Evolutionary conservation across 169 alveolate species (phyloP), one percentile per base, ranked within the genome.

Genomic region (Eimeria sp.): DNA sequence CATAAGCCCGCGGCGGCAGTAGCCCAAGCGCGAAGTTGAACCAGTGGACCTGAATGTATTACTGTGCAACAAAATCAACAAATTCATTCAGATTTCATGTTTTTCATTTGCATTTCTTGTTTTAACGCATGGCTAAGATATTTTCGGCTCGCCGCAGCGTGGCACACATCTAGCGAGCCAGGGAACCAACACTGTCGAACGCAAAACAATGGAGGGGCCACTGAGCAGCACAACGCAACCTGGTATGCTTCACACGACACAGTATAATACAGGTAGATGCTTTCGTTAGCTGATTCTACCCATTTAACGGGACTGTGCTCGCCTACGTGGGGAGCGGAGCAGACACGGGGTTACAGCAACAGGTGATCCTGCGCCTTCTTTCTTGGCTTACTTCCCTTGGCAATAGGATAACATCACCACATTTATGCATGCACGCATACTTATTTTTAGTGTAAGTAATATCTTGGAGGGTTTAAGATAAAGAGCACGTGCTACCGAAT

Each of bases 141-240:
- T 74, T 74, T 40, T 56, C 83, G 43, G 54, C 58, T 74, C 30
- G 20, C 33, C 83, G 54, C 27, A 74, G 83, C 83, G 10, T 40
- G 37, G 83, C 83, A 74, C 83, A 40, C 54, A 40, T 74, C 83
- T 74, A 74, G 83, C 83, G 83, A 74, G 58, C 83, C 33, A 74
- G 58, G 83, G 4, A 74, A 37, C 54, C 58, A 30, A 13, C 40
- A 33, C 56, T 30, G 83, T 74, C 83, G 54, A 74, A 74, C 56
- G 33, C 33, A 74, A 8, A 68, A 68, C 49, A 27, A 66, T 54
- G 13, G 25, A 33, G 52, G 54, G 83, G 58, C 27, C 54, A 74
- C 23, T 13, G 10, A 49, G 46, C 66, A 78, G 88, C 68, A 46
- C 46, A 68, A 49, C 11, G 88, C n/a, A 78, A 30, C 66, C 46